These are phyloP conservation scores for Pseudopyrenochaeta lycopersici DNA, from an alignment of 2,329 filamentous ascomycete species.

Conservation along the genomic window DNA sequence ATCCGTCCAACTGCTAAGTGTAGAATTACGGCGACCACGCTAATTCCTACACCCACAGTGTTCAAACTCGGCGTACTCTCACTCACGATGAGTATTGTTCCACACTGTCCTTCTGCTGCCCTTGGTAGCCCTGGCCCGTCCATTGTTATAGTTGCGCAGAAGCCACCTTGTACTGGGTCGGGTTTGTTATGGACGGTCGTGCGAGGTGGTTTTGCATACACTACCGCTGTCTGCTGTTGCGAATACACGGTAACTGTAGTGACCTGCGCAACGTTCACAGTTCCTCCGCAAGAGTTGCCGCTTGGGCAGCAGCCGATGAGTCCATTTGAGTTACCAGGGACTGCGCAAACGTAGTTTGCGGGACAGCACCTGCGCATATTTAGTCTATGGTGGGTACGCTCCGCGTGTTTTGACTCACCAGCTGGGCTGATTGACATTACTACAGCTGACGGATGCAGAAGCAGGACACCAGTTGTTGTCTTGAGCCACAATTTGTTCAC, in stretches of 20 bases:
- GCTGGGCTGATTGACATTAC: conserved; percentile 51
- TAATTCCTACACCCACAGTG: conserved; percentile 25
- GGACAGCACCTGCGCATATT: conserved; percentile 47
- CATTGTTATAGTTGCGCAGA: conserved; percentile 49
- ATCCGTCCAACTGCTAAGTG: conserved; percentile 40
- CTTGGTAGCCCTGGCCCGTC: conserved; percentile 46
- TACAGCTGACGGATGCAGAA: conserved; percentile 52
- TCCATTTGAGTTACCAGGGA: conserved; percentile 40
- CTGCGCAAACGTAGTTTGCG: conserved; percentile 43
- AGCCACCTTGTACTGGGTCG: conserved; percentile 37
- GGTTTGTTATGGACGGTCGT: conserved; percentile 38
- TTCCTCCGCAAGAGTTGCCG: conserved; percentile 44
- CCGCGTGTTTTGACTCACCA: conserved; percentile 48
- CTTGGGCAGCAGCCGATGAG: conserved; percentile 50
- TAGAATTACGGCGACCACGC: conserved; percentile 23
- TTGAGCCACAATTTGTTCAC: conserved; percentile 45
- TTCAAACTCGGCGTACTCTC: conserved; percentile 27
- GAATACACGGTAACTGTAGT: conserved; percentile 47
- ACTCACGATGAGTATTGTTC: conserved; percentile 48
- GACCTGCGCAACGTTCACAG: conserved; percentile 42
- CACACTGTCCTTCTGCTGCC: conserved; percentile 44
- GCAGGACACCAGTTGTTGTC: conserved; percentile 44
- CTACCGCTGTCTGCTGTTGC: conserved; percentile 36
- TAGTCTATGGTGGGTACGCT: background rate
- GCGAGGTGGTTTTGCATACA: conserved; percentile 36